These are phyloP conservation scores for Camillea tinctor DNA, from an alignment of 2,329 filamentous ascomycete species.

Conservation along the genomic window DNA sequence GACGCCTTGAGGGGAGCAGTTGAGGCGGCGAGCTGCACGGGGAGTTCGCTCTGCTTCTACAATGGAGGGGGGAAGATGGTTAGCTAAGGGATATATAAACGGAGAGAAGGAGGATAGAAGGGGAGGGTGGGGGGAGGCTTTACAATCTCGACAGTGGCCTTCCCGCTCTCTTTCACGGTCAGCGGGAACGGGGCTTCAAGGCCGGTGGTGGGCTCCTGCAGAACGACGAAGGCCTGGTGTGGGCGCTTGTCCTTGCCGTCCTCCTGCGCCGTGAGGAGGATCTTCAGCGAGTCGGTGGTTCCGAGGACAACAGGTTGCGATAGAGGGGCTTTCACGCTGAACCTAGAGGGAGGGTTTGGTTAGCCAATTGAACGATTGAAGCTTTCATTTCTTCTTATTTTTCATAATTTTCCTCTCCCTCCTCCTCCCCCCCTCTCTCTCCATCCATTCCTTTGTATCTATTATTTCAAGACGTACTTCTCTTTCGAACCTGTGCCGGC, in stretches of 20 bases:
- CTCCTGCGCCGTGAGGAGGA: constrained; percentile 79
- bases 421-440: background rate
- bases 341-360: constrained; percentile 40
- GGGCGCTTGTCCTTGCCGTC: constrained; percentile 76
- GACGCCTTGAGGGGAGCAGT: constrained; percentile 71
- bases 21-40: constrained; percentile 72
- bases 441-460: no score
- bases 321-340: constrained; percentile 59
- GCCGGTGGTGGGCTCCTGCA: constrained; percentile 71
- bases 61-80: constrained; percentile 26
- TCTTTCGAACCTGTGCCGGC: constrained; percentile 53
- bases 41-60: constrained; percentile 86
- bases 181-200: constrained; percentile 87
- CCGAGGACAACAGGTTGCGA: constrained; percentile 64
- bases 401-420: background rate
- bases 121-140: constrained; percentile 32
- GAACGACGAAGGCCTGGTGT: constrained; percentile 88
- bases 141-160: constrained; percentile 83
- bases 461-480: constrained; percentile 51
- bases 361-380: constrained; percentile 7
- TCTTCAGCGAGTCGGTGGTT: constrained; percentile 71
- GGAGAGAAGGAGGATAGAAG: no score
- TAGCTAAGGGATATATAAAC: background rate
- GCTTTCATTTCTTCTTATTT: background rate
- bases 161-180: constrained; percentile 81